Base-by-base conservation (phyloP, 345 rosid species). In the Gossypium raimondii region DNA sequence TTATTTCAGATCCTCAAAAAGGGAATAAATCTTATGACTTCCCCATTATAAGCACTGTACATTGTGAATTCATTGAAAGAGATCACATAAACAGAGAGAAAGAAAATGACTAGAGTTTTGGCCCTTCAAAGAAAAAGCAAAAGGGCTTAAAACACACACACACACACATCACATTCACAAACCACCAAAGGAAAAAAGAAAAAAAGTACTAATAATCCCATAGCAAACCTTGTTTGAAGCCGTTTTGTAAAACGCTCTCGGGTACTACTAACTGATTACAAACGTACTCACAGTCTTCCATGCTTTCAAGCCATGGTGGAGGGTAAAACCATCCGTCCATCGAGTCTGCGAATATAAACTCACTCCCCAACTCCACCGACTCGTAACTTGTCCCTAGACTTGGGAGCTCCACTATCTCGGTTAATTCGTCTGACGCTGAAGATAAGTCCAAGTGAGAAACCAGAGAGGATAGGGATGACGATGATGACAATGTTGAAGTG, bases 371-470 rank as follows among this genome's bases (percentile, higher is more conserved):
- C 22, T 61, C 81, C 27, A 77, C 55, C 7, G 87, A 78, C 48
- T 86, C 85, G 48, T 76, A 88, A 76, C 84, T 80, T 47, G 87
- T 62, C 41, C 81, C 95, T 5, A 93, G 79, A 73, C 86, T 86
- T 44, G 98, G 98, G 55, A 94, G 66, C 84, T 94, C 92, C 20
- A 92, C 89, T 25, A 94, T 92, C 86, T 94, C 91, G 45, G 85
- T 80, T 20, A 94, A 77, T 82, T 89, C 94, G 16, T 92, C 98
- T 2, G 88, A 80, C 72, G 70, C 86, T 34, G 86, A 80, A 16
- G 84, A 81, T 74, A 88, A 70, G 56, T 89, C 92, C 81, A 81
- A 85, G 5, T 86, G 79, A 2, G 87, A 82, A 11, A 87, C 89
- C 20, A 85, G 71, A 5, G 91, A 85, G 18, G 89, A 87, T 44